Conservation (phyloP, 768 basidiomycete genomes). For the Termitomyces sp. region DNA sequence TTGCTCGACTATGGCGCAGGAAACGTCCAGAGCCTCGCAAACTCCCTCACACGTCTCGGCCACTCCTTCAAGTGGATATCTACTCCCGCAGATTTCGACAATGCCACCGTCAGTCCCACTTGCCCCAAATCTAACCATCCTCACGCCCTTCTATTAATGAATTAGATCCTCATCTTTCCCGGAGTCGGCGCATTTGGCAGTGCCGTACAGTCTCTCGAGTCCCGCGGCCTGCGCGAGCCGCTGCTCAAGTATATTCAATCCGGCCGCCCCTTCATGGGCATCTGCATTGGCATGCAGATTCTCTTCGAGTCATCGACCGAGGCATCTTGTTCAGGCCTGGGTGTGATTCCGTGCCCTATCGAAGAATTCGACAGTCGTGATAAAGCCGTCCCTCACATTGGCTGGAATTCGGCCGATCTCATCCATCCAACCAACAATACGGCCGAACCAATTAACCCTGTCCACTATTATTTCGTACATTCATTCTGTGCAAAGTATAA, state of each 20-base stretch:
- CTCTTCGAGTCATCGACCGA: constrained; percentile 88
- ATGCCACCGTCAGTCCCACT: constrained; percentile 74
- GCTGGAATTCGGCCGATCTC: constrained; percentile 83
- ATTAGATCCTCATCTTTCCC: constrained; percentile 91
- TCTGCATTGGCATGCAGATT: constrained; percentile 98
- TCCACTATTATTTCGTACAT: constrained; percentile 96
- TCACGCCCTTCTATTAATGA: constrained; percentile 16
- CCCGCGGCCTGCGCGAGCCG: constrained; percentile 75
- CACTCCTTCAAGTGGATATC: constrained; percentile 89
- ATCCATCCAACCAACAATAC: constrained; percentile 41
- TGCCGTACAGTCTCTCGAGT: constrained; percentile 72
- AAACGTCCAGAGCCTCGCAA: constrained; percentile 91
- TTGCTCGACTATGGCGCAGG: constrained; percentile 97
- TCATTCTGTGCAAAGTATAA: constrained; percentile 85
- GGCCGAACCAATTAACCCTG: constrained; percentile 45
- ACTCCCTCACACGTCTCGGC: constrained; percentile 82
- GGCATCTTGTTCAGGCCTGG: constrained; percentile 72
- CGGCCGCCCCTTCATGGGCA: constrained; percentile 93
- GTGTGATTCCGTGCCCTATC: constrained; percentile 80
- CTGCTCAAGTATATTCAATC: constrained; percentile 79
- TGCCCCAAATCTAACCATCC: constrained; percentile 8
- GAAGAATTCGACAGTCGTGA: constrained; percentile 62
- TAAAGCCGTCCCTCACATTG: constrained; percentile 97
- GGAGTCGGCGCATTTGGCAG: constrained; percentile 94
- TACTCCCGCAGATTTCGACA: constrained; percentile 73